Evolutionary conservation across 169 alveolate species (phyloP), one percentile per base, ranked within the genome.

Genomic region (Eimeria tenella): DNA sequence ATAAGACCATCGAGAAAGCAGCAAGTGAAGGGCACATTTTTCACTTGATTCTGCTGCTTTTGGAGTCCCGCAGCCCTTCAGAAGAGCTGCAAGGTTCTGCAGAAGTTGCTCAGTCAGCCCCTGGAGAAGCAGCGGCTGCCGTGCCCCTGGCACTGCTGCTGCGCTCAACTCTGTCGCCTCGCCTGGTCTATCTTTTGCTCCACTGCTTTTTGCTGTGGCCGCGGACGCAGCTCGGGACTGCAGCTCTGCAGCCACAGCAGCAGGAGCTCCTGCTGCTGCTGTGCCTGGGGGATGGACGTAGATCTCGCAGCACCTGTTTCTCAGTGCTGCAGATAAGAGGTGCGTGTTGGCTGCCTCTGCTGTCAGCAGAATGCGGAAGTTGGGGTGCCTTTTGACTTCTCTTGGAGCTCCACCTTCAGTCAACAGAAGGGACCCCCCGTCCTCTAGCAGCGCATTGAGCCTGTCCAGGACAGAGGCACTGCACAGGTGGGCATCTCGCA

Each of bases 401-500:
- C 96, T 94, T n/a, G 96, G 97, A n/a, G 96, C 88, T 8, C 96
- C 96, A 17, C 92, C 70, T 62, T 94, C 96, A 1, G 96, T 71
- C 4, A 94, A 60, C 31, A 90, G 71, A 68, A 94, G 73, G 17
- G 77, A 62, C 9, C 96, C 96, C 11, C 77, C 88, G 6, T 79
- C 90, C 68, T 95, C 99, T 94, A 99, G 98, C 55, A 99, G 98
- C 21, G 99, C 97, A 96, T 99, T 99, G 93, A 99, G 95, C 82
- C 99, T 98, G 96, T 99, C 99, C 82, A 99, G 94, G 11, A 99
- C 99, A 21, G 99, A 98, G 73, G 99, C 99, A 89, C 98, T 99
- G 31, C 99, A 99, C 70, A 99, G 97, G 11, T 99, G 98, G 13
- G 99, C 99, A 96, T 99, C 99, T 94, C 99, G 99, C 62, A 99